These are phyloP conservation scores for Candida berthetii DNA, from an alignment of 805 yeast species.

Conservation along the genomic window DNA sequence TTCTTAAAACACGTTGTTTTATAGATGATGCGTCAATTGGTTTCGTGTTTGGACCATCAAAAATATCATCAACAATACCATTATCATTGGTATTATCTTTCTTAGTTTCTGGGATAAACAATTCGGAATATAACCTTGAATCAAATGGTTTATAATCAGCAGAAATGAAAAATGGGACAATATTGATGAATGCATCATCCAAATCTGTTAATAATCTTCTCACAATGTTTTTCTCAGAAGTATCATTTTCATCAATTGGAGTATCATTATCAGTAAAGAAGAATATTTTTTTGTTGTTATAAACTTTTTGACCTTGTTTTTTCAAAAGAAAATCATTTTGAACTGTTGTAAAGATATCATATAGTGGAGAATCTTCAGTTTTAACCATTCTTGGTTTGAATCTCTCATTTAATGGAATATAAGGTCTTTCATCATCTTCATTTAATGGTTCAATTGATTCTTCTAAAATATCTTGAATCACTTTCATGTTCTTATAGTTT, in stretches of 20 bases:
- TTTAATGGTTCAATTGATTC: conserved; percentile 27
- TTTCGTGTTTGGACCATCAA: conserved; percentile 33
- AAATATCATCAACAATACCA: conserved; percentile 14
- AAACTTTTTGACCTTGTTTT: conserved; percentile 33
- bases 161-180: conserved; percentile 61
- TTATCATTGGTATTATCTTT: conserved; percentile 11
- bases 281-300: conserved; percentile 53
- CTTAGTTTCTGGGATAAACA: conserved; percentile 30
- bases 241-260: conserved; percentile 44
- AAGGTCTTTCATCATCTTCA: conserved; percentile 10
- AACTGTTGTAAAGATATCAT: conserved; percentile 40
- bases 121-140: conserved; percentile 44
- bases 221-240: conserved; percentile 37
- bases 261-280: conserved; percentile 71
- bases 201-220: conserved; percentile 56
- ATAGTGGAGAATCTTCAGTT: conserved; percentile 24
- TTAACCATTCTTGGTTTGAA: conserved; percentile 22
- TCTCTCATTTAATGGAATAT: conserved; percentile 19
- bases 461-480: conserved; percentile 40
- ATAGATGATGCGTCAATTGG: conserved; percentile 38
- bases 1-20: conserved; percentile 41
- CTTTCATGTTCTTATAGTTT: conserved; percentile 51
- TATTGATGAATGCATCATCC: conserved; percentile 42
- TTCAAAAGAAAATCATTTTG: conserved; percentile 47
- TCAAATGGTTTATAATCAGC: conserved; percentile 32